Conservation (phyloP, 2,329 filamentous ascomycete species). For the Penicillium sp. region DNA sequence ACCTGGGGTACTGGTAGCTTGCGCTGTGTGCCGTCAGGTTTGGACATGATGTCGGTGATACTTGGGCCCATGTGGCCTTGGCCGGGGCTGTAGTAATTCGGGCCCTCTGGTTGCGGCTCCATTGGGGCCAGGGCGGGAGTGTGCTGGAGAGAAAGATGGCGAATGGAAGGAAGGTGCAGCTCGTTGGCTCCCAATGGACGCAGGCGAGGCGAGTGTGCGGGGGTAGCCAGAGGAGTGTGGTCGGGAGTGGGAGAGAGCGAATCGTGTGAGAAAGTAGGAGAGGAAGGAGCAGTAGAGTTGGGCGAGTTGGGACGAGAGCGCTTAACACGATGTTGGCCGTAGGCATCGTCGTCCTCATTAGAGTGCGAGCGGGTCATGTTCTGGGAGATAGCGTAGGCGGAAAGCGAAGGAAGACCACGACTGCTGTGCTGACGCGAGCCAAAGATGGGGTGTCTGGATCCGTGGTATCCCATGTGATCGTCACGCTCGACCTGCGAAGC, state of each 20-base stretch:
- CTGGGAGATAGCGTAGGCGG: slow-evolving; percentile 71
- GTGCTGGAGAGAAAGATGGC: slow-evolving; percentile 68
- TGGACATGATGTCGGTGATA: slow-evolving; percentile 89
- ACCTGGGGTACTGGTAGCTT: slow-evolving; percentile 89
- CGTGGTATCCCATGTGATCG: slow-evolving; percentile 47
- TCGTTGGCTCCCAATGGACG: slow-evolving; percentile 70
- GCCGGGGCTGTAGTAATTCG: slow-evolving; percentile 58
- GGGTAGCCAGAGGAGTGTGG: slow-evolving; percentile 96
- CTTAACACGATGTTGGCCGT: slow-evolving; percentile 71
- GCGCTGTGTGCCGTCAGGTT: slow-evolving; percentile 79
- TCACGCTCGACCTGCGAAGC: slow-evolving; percentile 68
- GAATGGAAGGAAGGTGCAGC: slow-evolving; percentile 83
- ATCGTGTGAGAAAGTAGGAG: slow-evolving; percentile 93
- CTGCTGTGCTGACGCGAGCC: slow-evolving; percentile 46
- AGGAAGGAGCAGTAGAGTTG: slow-evolving; percentile 92
- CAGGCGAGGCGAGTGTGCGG: slow-evolving; percentile 89
- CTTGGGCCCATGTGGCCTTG: slow-evolving; percentile 68
- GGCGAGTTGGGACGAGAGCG: slow-evolving; percentile 90
- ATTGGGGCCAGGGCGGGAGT: slow-evolving; percentile 69
- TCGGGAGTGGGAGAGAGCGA: slow-evolving; percentile 94
- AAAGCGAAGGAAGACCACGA: slow-evolving; percentile 71
- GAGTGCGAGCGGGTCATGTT: slow-evolving; percentile 91
- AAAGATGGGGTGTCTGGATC: slow-evolving; percentile 49
- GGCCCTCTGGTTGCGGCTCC: slow-evolving; percentile 64
- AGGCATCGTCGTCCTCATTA: slow-evolving; percentile 73